phyloP scores from a whole-genome alignment of 169 alveolate species.

The Eimeria acervulina region DNA sequence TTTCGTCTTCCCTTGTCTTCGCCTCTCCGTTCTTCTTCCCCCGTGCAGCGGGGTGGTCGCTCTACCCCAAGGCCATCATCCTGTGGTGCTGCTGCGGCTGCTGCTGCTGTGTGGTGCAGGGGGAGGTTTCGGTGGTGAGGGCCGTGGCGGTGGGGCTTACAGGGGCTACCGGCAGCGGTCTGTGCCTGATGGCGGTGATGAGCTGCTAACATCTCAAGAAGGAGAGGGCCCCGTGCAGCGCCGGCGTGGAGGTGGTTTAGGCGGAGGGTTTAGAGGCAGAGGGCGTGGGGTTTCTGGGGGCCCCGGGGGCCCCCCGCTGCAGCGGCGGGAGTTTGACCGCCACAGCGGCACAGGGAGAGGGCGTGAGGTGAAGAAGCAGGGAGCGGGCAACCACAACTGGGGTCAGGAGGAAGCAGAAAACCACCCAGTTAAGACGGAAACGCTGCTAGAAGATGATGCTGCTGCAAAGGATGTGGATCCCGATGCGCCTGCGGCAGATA shows the following conservation, averaged over 20 bases:
- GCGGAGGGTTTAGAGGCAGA: slow-evolving; percentile 20
- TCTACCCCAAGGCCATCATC: no score
- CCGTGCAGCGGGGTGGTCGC: no score
- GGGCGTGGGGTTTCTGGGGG: slow-evolving; percentile 2
- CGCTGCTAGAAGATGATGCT: slow-evolving; percentile 5
- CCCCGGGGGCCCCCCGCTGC: not conserved
- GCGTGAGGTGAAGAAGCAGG: slow-evolving; percentile 66
- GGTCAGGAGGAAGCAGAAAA: slow-evolving; percentile 56
- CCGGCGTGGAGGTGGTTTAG: not conserved
- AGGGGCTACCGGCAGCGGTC: not conserved
- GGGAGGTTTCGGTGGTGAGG: not conserved
- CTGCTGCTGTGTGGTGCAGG: not conserved
- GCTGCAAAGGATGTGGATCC: slow-evolving; percentile 13
- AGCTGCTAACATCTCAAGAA: not conserved
- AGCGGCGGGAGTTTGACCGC: not conserved
- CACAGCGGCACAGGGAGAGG: slow-evolving; percentile 57
- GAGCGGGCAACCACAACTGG: slow-evolving; percentile 80
- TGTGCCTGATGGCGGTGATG: not conserved
- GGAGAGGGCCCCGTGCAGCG: not conserved
- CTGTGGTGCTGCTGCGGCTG: not conserved
- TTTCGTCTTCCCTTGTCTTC: no score
- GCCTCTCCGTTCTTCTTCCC: no score
- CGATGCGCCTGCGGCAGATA: not conserved
- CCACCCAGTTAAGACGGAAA: not conserved
- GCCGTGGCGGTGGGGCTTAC: not conserved